Percentiles rank a stretch among this genome's conserved stretches.
Evolutionary conservation across 371 early-diverging fungal genomes (phyloP).

Genomic region (Chytridiales sp.): DNA sequence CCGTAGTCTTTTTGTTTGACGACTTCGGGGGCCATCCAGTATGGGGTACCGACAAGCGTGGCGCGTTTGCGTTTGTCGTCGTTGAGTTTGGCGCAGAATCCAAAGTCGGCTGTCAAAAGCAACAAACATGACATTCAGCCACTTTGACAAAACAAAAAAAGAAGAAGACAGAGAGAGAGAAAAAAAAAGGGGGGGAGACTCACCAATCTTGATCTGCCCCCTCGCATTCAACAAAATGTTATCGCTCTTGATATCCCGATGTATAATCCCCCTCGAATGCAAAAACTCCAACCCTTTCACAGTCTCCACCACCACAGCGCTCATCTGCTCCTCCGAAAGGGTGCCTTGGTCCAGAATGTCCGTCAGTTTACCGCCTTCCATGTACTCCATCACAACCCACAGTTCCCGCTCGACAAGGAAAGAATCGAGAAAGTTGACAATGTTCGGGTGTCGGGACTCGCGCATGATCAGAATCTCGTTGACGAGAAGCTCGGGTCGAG

Average conservation of each 20-base stretch:
- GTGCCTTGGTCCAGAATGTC: conserved; percentile 94
- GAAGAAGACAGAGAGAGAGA: not conserved
- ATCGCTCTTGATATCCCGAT: conserved; percentile 97
- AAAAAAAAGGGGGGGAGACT: conserved; percentile 2
- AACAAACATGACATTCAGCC: not conserved
- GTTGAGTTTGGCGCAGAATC: conserved; percentile 92
- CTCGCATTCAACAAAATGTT: conserved; percentile 84
- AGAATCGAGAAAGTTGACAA: conserved; percentile 91
- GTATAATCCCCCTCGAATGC: conserved; percentile 89
- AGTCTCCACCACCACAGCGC: conserved; percentile 72
- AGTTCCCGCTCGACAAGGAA: conserved; percentile 82
- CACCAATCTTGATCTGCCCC: conserved; percentile 91
- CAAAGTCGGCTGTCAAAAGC: conserved; percentile 69
- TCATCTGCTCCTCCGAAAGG: conserved; percentile 90
- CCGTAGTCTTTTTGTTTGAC: conserved; percentile 92
- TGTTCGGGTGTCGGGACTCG: conserved; percentile 90
- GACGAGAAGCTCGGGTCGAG: conserved; percentile 90
- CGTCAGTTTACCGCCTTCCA: conserved; percentile 97
- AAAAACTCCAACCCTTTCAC: conserved; percentile 88
- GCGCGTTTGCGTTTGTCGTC: conserved; percentile 84
- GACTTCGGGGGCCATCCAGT: conserved; percentile 98
- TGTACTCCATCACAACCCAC: conserved; percentile 99
- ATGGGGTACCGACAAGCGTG: conserved; percentile 93
- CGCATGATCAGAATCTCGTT: conserved; percentile 96
- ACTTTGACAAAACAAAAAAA: no score